Base-by-base conservation (phyloP, 441 rosid genomes). In the Aquilaria agallochum region DNA sequence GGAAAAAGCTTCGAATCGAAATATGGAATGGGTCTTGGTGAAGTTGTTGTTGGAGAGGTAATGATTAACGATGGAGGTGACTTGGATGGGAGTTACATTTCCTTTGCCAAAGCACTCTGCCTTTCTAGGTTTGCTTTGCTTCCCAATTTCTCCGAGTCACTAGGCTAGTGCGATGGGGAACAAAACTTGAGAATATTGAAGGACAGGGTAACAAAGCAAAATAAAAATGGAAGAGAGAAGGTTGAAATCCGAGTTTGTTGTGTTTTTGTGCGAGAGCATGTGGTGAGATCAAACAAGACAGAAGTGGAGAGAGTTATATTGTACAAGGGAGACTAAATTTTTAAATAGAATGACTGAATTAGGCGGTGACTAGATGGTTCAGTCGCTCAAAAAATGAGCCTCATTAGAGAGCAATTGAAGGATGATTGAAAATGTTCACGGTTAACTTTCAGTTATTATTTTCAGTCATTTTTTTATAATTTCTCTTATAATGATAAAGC, bases 41-140 rank as follows among this genome's bases (percentile, higher is more conserved):
- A 77, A 87, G 55, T 66, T 75, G 74, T 83, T 89, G 59, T 90
- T 88, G 57, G 58, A 68, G 61, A 94, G 98, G 71, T 87, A 90
- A 11, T 94, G 82, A 58, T 94, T 96, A 2, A 90, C 90, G 52
- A 94, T 77, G 75, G 80, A 94, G 1, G 99, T 92, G 20, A 89
- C 66, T 62, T 94, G 98, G 51, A 80, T 77, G 0, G 89, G 93
- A 4, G 90, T 88, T 1, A 90, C 87, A 63, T 84, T 74, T 0
- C 95, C 93, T 14, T 80, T 89, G 44, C 86, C 95, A 12, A 78
- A 45, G 12, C 55, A 67, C 1, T 78, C 72, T 1, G 71, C 34
- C 31, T 73, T 67, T 62, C 72, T 86, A 20, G 84, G 66, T 69
- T 73, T 82, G 74, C 55, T 62, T 33, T 78, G 80, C 80, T 74